Conservation (phyloP, 2,329 filamentous ascomycete genomes). For the Hortaea werneckii region DNA sequence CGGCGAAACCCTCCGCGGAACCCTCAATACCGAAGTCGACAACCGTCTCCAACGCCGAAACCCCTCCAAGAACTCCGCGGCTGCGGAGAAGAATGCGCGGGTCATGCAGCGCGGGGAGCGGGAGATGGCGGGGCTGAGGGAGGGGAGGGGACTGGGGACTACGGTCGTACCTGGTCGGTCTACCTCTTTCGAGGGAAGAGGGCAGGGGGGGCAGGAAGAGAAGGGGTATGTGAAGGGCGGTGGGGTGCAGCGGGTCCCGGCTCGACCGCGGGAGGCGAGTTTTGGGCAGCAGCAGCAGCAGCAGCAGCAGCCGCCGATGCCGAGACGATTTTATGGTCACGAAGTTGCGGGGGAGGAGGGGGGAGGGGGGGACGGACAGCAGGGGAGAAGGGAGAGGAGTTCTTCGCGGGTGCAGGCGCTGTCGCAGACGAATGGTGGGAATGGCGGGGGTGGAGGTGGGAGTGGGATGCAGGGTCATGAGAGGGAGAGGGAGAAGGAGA, state of each 20-base stretch:
- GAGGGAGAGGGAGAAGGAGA: background rate
- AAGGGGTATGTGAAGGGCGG: too few species aligned
- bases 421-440: background rate
- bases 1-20: slow-evolving; percentile 24
- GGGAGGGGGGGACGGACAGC: background rate
- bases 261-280: background rate
- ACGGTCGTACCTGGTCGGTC: background rate
- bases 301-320: background rate
- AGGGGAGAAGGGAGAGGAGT: background rate
- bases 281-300: background rate
- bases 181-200: too few species aligned
- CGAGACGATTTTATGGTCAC: background rate
- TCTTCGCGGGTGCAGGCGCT: slow-evolving; percentile 1
- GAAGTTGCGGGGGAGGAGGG: background rate
- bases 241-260: background rate
- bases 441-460: too few species aligned
- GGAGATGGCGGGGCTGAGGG: slow-evolving; percentile 14
- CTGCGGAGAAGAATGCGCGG: slow-evolving; percentile 19
- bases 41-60: slow-evolving; percentile 17
- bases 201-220: too few species aligned
- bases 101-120: slow-evolving; percentile 15
- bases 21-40: slow-evolving; percentile 24
- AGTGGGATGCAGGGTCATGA: too few species aligned
- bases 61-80: slow-evolving; percentile 17
- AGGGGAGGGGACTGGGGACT: background rate